phyloP scores from a whole-genome alignment of 2,329 filamentous ascomycete species.

The Trematosphaeria pertusa region DNA sequence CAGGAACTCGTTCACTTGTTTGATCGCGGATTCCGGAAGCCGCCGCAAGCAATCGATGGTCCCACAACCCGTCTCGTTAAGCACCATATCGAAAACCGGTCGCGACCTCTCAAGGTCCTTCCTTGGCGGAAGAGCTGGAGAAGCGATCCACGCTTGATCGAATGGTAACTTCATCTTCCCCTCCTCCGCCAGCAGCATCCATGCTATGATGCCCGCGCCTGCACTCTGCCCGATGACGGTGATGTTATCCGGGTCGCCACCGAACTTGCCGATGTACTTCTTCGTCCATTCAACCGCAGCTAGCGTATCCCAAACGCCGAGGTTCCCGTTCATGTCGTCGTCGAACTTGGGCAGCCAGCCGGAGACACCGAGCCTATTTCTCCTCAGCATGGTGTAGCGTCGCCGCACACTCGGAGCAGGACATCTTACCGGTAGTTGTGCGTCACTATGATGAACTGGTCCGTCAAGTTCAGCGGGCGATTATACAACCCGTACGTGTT shows the following conservation, averaged over 20 bases:
- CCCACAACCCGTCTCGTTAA: conserved; percentile 4
- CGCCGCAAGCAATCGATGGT: conserved; percentile 3
- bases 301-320: conserved; percentile 56
- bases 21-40: background rate
- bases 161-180: conserved; percentile 9
- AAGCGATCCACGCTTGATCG: conserved; percentile 9
- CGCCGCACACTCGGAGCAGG: too few species aligned
- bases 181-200: conserved; percentile 6
- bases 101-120: conserved; percentile 5
- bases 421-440: conserved; percentile 12
- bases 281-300: conserved; percentile 56
- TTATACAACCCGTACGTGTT: conserved; percentile 5
- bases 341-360: conserved; percentile 8
- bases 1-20: conserved; percentile 6
- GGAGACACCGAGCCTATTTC: conserved; percentile 3
- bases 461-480: conserved; percentile 6
- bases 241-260: conserved; percentile 31
- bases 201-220: conserved; percentile 17
- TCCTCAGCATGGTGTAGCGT: background rate
- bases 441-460: conserved; percentile 11
- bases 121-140: conserved; percentile 9
- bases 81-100: background rate
- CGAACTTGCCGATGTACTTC: conserved; percentile 39
- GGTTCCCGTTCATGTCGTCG: conserved; percentile 47
- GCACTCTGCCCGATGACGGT: conserved; percentile 43